Conservation (phyloP, 1,139 yeast genomes). For the Scheffersomyces titani region DNA sequence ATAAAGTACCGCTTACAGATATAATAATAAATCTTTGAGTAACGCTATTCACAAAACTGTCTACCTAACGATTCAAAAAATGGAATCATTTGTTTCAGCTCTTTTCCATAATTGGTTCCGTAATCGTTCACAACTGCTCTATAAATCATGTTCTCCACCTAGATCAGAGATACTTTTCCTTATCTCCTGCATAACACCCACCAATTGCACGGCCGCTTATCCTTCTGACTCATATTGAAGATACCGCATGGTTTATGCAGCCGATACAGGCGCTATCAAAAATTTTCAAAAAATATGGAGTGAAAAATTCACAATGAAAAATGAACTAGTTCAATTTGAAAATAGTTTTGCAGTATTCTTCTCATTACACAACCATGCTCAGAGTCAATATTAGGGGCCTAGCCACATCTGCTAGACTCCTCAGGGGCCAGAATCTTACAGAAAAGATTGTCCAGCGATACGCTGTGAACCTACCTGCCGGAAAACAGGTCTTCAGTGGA, state of each 20-base stretch:
- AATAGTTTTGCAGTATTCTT: not conserved
- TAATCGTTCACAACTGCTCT: not conserved
- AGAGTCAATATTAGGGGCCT: slow-evolving; percentile 1
- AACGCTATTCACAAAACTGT: not conserved
- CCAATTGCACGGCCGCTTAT: slow-evolving; percentile 7
- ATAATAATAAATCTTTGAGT: not conserved
- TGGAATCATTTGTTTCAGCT: too few relatives aligned
- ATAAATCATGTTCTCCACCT: too few relatives aligned
- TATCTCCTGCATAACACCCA: slow-evolving; percentile 1
- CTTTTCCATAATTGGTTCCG: not conserved
- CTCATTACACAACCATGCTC: slow-evolving; percentile 3
- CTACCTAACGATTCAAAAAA: too few relatives aligned
- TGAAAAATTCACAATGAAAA: not conserved
- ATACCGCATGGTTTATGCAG: not conserved
- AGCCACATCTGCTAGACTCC: slow-evolving; percentile 6
- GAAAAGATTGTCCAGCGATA: slow-evolving; percentile 94
- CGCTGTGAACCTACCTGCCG: slow-evolving; percentile 77
- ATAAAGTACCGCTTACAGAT: not conserved
- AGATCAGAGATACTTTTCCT: not conserved
- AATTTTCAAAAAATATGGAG: not conserved
- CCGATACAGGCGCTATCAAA: not conserved
- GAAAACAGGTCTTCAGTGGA: slow-evolving; percentile 78
- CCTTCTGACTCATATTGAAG: slow-evolving; percentile 28
- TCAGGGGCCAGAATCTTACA: slow-evolving; percentile 75
- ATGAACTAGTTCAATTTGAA: not conserved